Percentiles rank a stretch among this genome's conserved stretches.
These are phyloP conservation scores for Fraxinus velutina DNA, from an alignment of 305 asterid genomes.

Conservation along the genomic window DNA sequence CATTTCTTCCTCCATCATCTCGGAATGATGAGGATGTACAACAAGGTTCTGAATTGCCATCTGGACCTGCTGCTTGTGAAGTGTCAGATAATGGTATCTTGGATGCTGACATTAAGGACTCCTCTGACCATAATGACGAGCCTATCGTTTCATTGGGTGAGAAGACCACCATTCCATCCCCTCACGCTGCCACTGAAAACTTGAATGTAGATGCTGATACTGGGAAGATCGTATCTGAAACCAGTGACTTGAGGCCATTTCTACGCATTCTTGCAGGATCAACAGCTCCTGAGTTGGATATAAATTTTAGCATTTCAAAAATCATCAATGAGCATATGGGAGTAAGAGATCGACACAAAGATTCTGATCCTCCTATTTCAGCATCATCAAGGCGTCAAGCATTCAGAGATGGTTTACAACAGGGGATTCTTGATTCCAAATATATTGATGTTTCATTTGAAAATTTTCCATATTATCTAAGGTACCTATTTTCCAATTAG, in stretches of 20 bases:
- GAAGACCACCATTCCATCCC: conserved; percentile 43
- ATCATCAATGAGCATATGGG: conserved; percentile 46
- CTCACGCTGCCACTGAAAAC: conserved; percentile 40
- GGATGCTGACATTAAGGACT: conserved; percentile 60
- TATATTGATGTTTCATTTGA: conserved; percentile 67
- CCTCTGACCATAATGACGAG: conserved; percentile 46
- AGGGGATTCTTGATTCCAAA: conserved; percentile 55
- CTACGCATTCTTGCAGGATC: conserved; percentile 52
- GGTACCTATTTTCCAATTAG: conserved; percentile 39
- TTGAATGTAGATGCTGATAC: conserved; percentile 46
- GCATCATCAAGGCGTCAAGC: conserved; percentile 62
- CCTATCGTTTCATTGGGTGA: conserved; percentile 38
- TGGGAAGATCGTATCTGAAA: conserved; percentile 45
- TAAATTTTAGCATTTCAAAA: conserved; percentile 47
- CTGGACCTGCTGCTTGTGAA: conserved; percentile 62
- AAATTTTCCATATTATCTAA: conserved; percentile 80
- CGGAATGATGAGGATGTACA: conserved; percentile 45
- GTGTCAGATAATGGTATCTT: conserved; percentile 42
- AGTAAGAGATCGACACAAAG: conserved; percentile 43
- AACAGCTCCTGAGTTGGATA: conserved; percentile 39
- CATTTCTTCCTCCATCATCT: conserved; percentile 60
- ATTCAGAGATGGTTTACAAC: conserved; percentile 59
- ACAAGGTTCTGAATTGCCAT: conserved; percentile 52
- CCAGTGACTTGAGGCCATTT: conserved; percentile 50
- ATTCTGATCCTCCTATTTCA: conserved; percentile 51